Evolutionary conservation across 148 eudicot species (phyloP).

Genomic region (Linanthus parryae): DNA sequence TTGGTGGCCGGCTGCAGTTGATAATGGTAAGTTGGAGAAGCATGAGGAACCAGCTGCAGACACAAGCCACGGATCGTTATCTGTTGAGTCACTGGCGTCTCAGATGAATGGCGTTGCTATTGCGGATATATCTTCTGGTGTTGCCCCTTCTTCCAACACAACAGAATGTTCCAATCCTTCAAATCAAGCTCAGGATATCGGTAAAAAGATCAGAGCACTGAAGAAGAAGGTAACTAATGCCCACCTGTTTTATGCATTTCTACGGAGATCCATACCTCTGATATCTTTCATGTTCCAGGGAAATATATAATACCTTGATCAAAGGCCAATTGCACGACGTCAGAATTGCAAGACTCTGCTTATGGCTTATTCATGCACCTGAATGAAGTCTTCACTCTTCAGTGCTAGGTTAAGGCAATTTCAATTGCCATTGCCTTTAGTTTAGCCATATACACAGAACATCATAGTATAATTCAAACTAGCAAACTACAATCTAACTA

Average conservation of each 20-base stretch:
- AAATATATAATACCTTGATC: too few species aligned
- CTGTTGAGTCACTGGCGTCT: constrained; percentile 43
- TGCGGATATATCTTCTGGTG: constrained; percentile 25
- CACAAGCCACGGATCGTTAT: constrained; percentile 23
- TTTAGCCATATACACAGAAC: too few species aligned
- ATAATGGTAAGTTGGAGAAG: constrained; percentile 38
- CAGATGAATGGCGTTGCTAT: constrained; percentile 50
- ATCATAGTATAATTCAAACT: too few species aligned
- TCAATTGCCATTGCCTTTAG: too few species aligned
- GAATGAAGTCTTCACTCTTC: too few species aligned
- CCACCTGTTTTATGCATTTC: constrained; percentile 3
- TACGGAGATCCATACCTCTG: neutral
- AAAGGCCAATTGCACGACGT: too few species aligned
- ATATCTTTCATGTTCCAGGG: neutral
- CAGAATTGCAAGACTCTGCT: too few species aligned
- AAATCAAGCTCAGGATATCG: constrained; percentile 44
- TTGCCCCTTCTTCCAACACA: constrained; percentile 29
- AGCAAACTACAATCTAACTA: too few species aligned
- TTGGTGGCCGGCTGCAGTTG: constrained; percentile 50
- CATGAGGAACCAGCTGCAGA: constrained; percentile 30
- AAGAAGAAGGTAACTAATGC: constrained; percentile 83
- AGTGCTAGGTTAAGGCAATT: too few species aligned
- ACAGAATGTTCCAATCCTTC: constrained; percentile 27
- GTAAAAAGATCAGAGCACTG: constrained; percentile 76
- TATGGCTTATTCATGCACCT: too few species aligned